Conservation (phyloP, 352 stramenopile species). For the Globisporangium cystogenes region DNA sequence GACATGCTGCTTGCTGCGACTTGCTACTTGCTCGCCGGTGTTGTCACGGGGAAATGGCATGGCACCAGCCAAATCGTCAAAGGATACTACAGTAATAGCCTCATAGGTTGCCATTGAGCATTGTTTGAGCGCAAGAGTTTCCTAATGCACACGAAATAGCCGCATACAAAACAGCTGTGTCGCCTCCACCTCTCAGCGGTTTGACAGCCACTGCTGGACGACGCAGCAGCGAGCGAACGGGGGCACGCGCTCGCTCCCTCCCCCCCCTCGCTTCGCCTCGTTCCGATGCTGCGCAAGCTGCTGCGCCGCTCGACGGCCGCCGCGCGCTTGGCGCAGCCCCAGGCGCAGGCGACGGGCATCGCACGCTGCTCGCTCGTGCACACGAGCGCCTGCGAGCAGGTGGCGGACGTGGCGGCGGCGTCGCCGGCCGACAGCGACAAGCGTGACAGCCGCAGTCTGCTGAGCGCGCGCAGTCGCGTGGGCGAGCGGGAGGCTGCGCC, state of each 20-base stretch:
- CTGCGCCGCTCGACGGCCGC: conserved; percentile 9
- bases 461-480: conserved; percentile 3
- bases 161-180: too few relatives aligned
- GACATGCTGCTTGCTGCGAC: conserved; percentile 36
- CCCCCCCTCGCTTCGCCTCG: too few relatives aligned
- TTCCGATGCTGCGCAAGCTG: conserved; percentile 12
- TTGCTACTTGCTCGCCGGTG: neutral
- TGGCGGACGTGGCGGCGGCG: neutral
- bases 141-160: too few relatives aligned
- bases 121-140: neutral
- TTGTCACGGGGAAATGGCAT: conserved; percentile 5
- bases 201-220: neutral
- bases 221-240: neutral
- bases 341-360: conserved; percentile 1
- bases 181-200: neutral
- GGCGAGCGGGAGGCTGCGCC: neutral
- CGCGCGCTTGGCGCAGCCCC: conserved; percentile 2
- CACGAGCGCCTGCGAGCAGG: conserved; percentile 15
- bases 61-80: neutral
- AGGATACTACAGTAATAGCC: too few relatives aligned
- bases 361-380: conserved; percentile 7
- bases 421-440: neutral
- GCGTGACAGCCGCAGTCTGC: conserved; percentile 6
- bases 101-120: too few relatives aligned
- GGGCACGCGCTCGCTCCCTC: neutral